A percentile compares a stretch with the other conserved stretches of the same genome.
Conservation (phyloP, 2,329 filamentous ascomycete species). For the Blumeria hordei region DNA sequence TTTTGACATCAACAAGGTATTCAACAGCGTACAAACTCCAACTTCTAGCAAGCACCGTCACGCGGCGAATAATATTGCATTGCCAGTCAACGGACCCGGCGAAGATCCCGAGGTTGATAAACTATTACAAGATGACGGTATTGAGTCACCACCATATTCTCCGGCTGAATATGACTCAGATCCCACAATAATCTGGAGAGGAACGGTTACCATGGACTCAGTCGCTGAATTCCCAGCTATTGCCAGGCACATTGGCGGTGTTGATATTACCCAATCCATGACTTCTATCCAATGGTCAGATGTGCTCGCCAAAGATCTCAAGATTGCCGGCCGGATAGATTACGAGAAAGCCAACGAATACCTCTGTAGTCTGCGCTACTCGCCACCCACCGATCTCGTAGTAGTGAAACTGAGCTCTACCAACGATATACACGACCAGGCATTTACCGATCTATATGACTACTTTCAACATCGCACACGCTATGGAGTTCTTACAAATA, state of each 20-base stretch:
- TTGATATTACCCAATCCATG: conserved; percentile 38
- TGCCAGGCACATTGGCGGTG: conserved; percentile 69
- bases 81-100: conserved; percentile 28
- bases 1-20: conserved; percentile 73
- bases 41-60: conserved; percentile 22
- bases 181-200: conserved; percentile 55
- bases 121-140: conserved; percentile 56
- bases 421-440: conserved; percentile 30
- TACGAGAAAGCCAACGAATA: conserved; percentile 73
- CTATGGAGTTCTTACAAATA: conserved; percentile 71
- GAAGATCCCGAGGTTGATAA: conserved; percentile 79
- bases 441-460: conserved; percentile 57
- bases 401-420: conserved; percentile 49
- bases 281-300: conserved; percentile 36
- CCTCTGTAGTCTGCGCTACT: conserved; percentile 66
- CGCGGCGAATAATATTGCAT: conserved; percentile 21
- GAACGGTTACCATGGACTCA: conserved; percentile 50
- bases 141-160: conserved; percentile 61
- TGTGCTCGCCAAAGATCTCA: conserved; percentile 45
- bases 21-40: conserved; percentile 61
- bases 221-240: conserved; percentile 51
- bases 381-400: conserved; percentile 58
- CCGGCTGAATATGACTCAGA: conserved; percentile 50
- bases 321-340: conserved; percentile 58
- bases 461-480: conserved; percentile 67